Evolutionary conservation across 139 green algal genomes (phyloP), one percentile per base, ranked within the genome.

Genomic region (Chlorella sp.): DNA sequence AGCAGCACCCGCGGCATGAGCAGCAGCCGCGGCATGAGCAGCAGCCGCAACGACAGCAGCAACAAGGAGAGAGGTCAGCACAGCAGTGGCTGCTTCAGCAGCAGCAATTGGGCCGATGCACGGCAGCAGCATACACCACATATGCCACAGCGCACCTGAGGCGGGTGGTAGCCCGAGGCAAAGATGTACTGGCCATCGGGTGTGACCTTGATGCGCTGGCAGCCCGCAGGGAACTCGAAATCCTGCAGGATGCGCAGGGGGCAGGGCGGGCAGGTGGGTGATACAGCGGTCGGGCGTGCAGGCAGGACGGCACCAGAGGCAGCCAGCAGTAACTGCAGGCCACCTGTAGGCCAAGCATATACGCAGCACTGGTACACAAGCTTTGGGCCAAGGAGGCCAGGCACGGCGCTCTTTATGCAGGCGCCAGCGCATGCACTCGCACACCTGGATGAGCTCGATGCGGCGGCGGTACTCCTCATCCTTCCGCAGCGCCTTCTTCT

Each of bases 141-240:
- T 63, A 34, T 6, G 39, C 5, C 23, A 23, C 26, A 25, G 30
- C 65, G 26, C 64, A 93, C 78, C 72, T 92, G 82, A n/a, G 93
- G 94, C 34, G 90, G 92, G 84, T 98, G 96, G 71, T 95, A 93
- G 18, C 96, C 96, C 0, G 91, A 94, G 1, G 96, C 94, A n/a
- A 96, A 92, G 18, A 99, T 89, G 87, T 95, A 98, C 73, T 98
- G 85, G 25, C 94, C 93, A 81, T 99, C 96, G 4, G 90, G 89
- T 0, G 95, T 96, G 30, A 94, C 69, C 86, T 98, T 99, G 51
- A 99, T 89, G 39, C 93, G 91, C 81, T 96, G 92, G 60, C 92
- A 96, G 7, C 95, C 94, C 1, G 92, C 90, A 0, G 95, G 93
- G 85, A 99, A 99, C 28, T 93, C 85, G 69, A 98, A 93, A 84